Evolutionary conservation across 139 green algal genomes (phyloP), one percentile per base, ranked within the genome.

Genomic region (Chlamydomonas applanata): DNA sequence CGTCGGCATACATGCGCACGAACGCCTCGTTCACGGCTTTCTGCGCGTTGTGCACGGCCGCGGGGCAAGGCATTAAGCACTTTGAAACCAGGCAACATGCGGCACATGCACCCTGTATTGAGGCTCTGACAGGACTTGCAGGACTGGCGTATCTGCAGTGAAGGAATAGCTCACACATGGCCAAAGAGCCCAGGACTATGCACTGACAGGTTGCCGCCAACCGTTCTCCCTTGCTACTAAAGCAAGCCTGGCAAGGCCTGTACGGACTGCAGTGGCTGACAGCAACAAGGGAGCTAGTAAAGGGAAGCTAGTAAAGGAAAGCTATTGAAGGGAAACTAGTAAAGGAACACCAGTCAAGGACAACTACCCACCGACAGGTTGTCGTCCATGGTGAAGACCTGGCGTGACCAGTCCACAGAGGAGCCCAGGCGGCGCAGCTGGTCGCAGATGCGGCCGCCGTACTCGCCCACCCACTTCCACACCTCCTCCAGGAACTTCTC

Each of bases 321-420:
- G 46, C 46, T 14, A 57, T 17, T 57, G 46, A 14, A 17, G 46
- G 46, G 46, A 57, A 57, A 17, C 46, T 57, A 94, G 89, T 25
- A 14, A n/a, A 4, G 69, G 85, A 77, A 9, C 93, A 7, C 7
- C 40, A 7, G 7, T 49, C 7, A 7, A 7, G 40, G 7, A 49
- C 40, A 7, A 7, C 40, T 56, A 44, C 80, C 85, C 49, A 92
- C 82, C 36, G 81, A 91, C 33, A 91, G 86, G 53, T 94, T 90
- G 7, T 90, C 90, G 80, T 99, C 96, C 94, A 99, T 97, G 14
- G 96, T 99, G 84, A 98, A 99, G 0, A 83, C 86, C 81, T 91
- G 78, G 32, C 95, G 77, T 30, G 74, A 73, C 96, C 96, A 99
- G 86, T 99, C 96, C 32, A 96, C 80, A 30, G 84, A 94, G 59